Percentiles rank a stretch among this genome's conserved stretches.
Evolutionary conservation across 345 rosid species (phyloP).

Genomic region (Trapa bicornis): DNA sequence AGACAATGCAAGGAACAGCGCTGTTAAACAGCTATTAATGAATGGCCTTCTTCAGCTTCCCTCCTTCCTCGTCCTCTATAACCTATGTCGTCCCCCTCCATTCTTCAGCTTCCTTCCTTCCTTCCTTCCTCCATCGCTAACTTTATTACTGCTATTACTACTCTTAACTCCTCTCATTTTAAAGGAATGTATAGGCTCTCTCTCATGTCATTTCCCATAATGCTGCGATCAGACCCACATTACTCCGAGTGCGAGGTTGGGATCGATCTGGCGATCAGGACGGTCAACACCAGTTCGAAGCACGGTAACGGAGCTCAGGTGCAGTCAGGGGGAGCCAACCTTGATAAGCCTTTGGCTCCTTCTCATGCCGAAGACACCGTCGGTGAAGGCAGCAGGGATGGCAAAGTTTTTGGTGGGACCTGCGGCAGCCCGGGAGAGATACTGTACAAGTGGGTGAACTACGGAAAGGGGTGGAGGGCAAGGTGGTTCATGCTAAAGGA

Average conservation of each 20-base stretch:
- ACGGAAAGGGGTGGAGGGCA: slow-evolving; percentile 89
- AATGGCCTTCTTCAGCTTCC: neutral
- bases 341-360: slow-evolving; percentile 8
- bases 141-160: too few species aligned
- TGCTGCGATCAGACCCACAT: slow-evolving; percentile 31
- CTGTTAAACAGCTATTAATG: slow-evolving; percentile 3
- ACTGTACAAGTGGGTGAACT: slow-evolving; percentile 91
- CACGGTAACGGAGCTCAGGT: slow-evolving; percentile 49
- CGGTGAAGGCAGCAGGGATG: slow-evolving; percentile 24
- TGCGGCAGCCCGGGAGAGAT: slow-evolving; percentile 60
- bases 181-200: neutral
- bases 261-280: slow-evolving; percentile 19
- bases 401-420: slow-evolving; percentile 27
- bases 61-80: neutral
- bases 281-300: slow-evolving; percentile 33
- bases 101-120: too few species aligned
- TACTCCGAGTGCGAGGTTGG: slow-evolving; percentile 27
- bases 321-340: slow-evolving; percentile 40
- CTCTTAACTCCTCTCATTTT: neutral
- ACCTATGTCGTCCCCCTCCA: neutral
- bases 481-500: slow-evolving; percentile 86
- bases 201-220: slow-evolving; percentile 28
- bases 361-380: slow-evolving; percentile 9
- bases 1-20: neutral
- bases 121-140: neutral